Percentiles rank a stretch among this genome's conserved stretches.
phyloP scores from a whole-genome alignment of 257 asterid genomes.

The Gardenia jasminoides region DNA sequence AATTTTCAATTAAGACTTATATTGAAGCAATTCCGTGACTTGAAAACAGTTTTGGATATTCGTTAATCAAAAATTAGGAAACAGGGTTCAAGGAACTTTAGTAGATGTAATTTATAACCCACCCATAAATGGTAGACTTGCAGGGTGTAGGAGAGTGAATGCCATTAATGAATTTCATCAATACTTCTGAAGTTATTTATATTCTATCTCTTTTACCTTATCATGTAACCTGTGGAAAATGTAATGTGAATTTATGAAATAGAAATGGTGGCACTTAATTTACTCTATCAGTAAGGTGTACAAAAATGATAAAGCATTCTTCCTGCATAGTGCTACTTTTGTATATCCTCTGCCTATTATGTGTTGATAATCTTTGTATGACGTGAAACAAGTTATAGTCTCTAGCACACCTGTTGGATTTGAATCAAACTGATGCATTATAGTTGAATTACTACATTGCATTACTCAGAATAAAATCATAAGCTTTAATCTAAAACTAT shows the following conservation, averaged over 20 bases:
- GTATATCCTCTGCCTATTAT: background rate
- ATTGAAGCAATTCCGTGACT: background rate
- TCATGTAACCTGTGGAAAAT: background rate
- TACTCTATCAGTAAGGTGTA: background rate
- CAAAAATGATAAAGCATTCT: background rate
- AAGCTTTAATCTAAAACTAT: too few species aligned
- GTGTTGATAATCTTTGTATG: background rate
- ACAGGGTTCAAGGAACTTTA: background rate
- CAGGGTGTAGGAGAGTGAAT: background rate
- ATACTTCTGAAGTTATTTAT: background rate
- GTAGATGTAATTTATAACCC: background rate
- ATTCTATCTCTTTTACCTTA: background rate
- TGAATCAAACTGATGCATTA: too few species aligned
- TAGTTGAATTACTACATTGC: too few species aligned
- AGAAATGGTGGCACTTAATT: background rate
- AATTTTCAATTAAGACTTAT: background rate
- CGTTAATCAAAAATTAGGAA: background rate
- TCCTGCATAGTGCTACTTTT: background rate
- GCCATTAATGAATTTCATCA: background rate
- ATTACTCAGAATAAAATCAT: too few species aligned
- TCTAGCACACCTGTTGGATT: background rate
- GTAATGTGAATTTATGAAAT: background rate
- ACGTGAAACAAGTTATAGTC: background rate
- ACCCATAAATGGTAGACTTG: background rate
- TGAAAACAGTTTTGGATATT: background rate